Percentiles rank a stretch among this genome's conserved stretches.
These are phyloP conservation scores for Geranium incanum DNA, from an alignment of 441 rosid genomes.

Conservation along the genomic window DNA sequence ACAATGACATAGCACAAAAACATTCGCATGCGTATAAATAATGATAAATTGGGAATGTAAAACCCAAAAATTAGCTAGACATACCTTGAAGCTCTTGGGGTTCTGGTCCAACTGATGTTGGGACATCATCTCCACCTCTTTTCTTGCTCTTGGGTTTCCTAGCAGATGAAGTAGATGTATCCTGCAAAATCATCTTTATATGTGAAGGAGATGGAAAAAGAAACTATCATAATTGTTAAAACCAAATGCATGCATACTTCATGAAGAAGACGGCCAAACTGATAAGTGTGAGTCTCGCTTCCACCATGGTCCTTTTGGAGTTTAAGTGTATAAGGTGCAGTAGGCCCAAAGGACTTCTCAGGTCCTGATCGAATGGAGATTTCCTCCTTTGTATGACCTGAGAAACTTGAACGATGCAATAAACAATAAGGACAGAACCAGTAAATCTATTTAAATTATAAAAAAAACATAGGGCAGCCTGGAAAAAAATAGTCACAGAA, in stretches of 20 bases:
- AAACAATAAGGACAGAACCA: slow-evolving; percentile 44
- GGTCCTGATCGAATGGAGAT: slow-evolving; percentile 33
- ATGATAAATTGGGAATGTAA: slow-evolving; percentile 10
- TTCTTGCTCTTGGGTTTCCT: slow-evolving; percentile 68
- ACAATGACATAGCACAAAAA: slow-evolving; percentile 17
- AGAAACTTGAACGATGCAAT: slow-evolving; percentile 62
- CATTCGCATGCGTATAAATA: slow-evolving; percentile 21
- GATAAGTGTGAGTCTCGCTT: slow-evolving; percentile 30
- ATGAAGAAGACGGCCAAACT: slow-evolving; percentile 26
- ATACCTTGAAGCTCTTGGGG: slow-evolving; percentile 69
- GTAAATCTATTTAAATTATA: slow-evolving; percentile 15
- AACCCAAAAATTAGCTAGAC: slow-evolving; percentile 19
- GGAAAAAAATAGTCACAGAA: neutral
- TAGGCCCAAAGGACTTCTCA: slow-evolving; percentile 41
- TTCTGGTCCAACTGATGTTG: slow-evolving; percentile 46
- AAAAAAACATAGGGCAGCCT: neutral
- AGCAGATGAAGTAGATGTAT: slow-evolving; percentile 39
- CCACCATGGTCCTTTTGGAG: slow-evolving; percentile 36
- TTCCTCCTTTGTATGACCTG: slow-evolving; percentile 61
- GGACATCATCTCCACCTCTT: slow-evolving; percentile 41
- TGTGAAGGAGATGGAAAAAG: slow-evolving; percentile 20
- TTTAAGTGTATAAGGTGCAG: slow-evolving; percentile 32
- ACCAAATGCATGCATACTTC: slow-evolving; percentile 40
- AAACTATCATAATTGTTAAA: slow-evolving; percentile 22
- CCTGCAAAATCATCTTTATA: slow-evolving; percentile 47